Evolutionary conservation across 192 early-diverging fungal genomes (phyloP).

Genomic region (Rhizophlyctis rosea): DNA sequence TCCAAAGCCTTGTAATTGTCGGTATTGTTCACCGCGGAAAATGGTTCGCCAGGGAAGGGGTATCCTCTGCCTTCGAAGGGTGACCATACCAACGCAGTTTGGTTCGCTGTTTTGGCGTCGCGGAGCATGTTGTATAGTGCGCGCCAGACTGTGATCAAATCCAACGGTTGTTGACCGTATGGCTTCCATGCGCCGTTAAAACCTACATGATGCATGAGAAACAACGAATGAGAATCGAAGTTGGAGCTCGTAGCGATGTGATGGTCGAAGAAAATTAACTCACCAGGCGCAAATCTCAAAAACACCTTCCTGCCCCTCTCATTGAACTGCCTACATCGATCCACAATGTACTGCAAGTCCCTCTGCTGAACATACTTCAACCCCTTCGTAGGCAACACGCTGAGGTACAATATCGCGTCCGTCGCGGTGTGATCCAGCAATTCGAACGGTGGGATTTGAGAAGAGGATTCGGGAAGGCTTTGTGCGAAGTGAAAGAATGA

Average conservation of each 20-base stretch:
- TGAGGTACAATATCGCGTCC: conserved; percentile 26
- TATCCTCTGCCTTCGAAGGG: conserved; percentile 20
- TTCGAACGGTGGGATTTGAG: not conserved
- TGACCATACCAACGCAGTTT: conserved; percentile 28
- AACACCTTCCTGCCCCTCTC: conserved; percentile 13
- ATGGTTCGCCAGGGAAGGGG: conserved; percentile 4
- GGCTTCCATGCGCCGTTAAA: conserved; percentile 14
- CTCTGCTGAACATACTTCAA: not conserved
- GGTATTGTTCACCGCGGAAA: conserved; percentile 1
- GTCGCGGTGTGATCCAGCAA: conserved; percentile 23
- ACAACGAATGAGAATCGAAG: not conserved
- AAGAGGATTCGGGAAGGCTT: conserved; percentile 19
- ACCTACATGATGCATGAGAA: not conserved
- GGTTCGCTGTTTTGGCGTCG: conserved; percentile 5
- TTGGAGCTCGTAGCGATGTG: no score
- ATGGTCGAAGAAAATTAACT: not conserved
- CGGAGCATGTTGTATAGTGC: not conserved
- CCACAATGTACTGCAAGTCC: conserved; percentile 9
- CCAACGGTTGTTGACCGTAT: conserved; percentile 16
- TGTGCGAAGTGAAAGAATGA: conserved; percentile 34
- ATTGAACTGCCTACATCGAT: conserved; percentile 14
- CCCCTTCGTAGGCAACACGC: conserved; percentile 14
- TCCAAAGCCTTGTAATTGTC: conserved; percentile 24
- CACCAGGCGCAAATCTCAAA: conserved; percentile 18
- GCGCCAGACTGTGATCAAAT: conserved; percentile 6